Percentiles rank a stretch among this genome's conserved stretches.
Conservation (phyloP, 495 filamentous ascomycete genomes). For the Talaromyces nanjingensis region DNA sequence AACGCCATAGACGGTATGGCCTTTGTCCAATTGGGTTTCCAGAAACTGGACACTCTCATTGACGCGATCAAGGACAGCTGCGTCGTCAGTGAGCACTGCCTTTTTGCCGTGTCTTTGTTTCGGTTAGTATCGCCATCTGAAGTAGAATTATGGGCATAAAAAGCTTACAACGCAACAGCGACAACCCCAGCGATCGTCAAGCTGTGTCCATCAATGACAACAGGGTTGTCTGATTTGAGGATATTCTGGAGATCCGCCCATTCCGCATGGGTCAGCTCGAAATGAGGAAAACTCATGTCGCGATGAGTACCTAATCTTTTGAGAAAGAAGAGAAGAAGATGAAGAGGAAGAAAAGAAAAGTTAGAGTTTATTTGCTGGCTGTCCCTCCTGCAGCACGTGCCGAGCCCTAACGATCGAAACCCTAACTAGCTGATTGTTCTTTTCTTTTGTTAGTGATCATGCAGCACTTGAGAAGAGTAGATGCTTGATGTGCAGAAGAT, state of each 20-base stretch:
- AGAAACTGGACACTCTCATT: constrained; percentile 17
- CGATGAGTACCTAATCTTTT: background rate
- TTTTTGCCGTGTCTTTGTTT: constrained; percentile 11
- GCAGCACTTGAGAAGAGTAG: background rate
- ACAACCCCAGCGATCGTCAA: constrained; percentile 12
- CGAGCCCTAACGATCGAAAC: background rate
- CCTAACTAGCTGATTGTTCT: background rate
- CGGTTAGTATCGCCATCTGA: background rate
- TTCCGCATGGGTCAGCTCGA: constrained; percentile 1
- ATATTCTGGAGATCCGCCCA: constrained; percentile 8
- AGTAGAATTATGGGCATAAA: background rate
- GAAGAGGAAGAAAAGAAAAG: background rate
- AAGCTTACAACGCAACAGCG: constrained; percentile 13
- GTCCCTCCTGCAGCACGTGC: background rate
- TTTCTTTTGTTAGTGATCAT: background rate
- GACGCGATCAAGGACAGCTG: constrained; percentile 11
- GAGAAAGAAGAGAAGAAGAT: background rate
- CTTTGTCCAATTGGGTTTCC: constrained; percentile 13
- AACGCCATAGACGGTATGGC: constrained; percentile 33
- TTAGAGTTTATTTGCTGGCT: background rate
- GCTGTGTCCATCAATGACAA: constrained; percentile 14
- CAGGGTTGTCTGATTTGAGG: background rate
- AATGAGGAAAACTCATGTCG: background rate
- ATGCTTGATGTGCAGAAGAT: background rate
- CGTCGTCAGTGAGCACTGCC: constrained; percentile 11